Base-by-base conservation (phyloP, 2,329 filamentous ascomycete species). In the Hirsutella minnesotensis region DNA sequence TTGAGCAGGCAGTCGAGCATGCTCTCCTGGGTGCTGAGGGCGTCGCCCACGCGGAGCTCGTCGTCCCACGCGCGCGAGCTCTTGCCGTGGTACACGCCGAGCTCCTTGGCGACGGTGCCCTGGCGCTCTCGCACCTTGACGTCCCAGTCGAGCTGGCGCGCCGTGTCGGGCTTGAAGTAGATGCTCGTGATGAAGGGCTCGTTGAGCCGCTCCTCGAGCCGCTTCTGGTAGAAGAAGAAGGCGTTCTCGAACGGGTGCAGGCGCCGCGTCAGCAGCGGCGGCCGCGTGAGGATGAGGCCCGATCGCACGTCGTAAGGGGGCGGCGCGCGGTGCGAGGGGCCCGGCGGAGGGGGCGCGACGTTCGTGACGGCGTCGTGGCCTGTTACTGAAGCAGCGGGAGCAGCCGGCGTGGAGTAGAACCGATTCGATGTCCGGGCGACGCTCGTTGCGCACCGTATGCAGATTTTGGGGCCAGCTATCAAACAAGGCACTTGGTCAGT, bases 201-300 rank as follows among this genome's bases (percentile, higher is more conserved):
- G 18, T 82, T 80, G 41, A 95, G 74, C 36, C 92, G 85, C 71
- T 98, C 92, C 64, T 96, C 95, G 47, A 98, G 75, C 13, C 92
- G 87, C 55, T 90, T 90, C 68, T 98, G 92, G 69, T 98, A 98
- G 61, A 98, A 88, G 72, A 83, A 95, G 67, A 83, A 96, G 49
- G 90, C 75, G 58, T 87, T 84, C 65, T 98, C 92, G 65, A 98
- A 96, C 12, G 86, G 73, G 29, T 84, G 85, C 42, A 90, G 80
- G 47, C 83, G 73, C 51, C 85, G 83, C 21, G 92, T 96, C 55
- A 98, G 73, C 46, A 94, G 70, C 7, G 92, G 92, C 39, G 92
- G 79, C 22, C 92, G 86, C 38, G 88, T 92, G 49, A 98, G 79
- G 52, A 96, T 78, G 46, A 95, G 73, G 49, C 86, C 84, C 45